Percentiles rank a stretch among this genome's conserved stretches.
Conservation (phyloP, 129 eudicot genomes). For the Centaurea solstitialis region DNA sequence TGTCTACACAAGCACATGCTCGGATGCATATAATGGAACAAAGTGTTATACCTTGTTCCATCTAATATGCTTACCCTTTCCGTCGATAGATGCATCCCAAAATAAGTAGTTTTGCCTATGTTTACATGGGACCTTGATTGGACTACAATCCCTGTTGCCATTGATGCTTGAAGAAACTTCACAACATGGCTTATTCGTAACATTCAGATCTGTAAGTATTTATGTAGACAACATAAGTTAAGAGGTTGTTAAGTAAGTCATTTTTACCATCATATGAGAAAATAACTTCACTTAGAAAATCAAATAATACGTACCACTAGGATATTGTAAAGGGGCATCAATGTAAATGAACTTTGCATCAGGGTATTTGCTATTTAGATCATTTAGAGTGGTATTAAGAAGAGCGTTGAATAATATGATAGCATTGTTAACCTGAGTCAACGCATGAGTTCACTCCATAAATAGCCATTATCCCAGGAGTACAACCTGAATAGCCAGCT, state of each 20-base stretch:
- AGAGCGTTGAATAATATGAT: conserved; percentile 32
- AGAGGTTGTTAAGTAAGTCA: not conserved
- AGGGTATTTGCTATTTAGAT: conserved; percentile 28
- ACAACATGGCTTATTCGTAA: conserved; percentile 32
- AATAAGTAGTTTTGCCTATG: conserved; percentile 26
- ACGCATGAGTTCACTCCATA: conserved; percentile 31
- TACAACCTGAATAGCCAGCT: conserved; percentile 41
- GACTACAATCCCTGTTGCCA: conserved; percentile 23
- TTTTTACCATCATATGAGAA: not conserved
- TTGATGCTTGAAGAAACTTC: not conserved
- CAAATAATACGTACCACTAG: conserved; percentile 7
- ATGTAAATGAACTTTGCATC: conserved; percentile 39
- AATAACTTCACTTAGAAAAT: not conserved
- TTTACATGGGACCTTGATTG: conserved; percentile 24
- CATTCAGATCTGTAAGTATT: conserved; percentile 24
- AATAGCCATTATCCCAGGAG: conserved; percentile 22
- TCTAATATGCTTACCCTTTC: conserved; percentile 16
- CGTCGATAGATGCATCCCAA: conserved; percentile 31
- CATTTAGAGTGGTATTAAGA: conserved; percentile 19
- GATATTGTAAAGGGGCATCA: not conserved
- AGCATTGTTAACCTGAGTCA: conserved; percentile 28
- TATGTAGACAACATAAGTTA: not conserved
- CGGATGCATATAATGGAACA: conserved; percentile 7
- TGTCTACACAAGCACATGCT: not conserved
- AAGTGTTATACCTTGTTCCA: conserved; percentile 19